A percentile compares a stretch with the other conserved stretches of the same genome.
phyloP scores from a whole-genome alignment of 192 early-diverging fungal genomes.

The Backusella mclennaniae region DNA sequence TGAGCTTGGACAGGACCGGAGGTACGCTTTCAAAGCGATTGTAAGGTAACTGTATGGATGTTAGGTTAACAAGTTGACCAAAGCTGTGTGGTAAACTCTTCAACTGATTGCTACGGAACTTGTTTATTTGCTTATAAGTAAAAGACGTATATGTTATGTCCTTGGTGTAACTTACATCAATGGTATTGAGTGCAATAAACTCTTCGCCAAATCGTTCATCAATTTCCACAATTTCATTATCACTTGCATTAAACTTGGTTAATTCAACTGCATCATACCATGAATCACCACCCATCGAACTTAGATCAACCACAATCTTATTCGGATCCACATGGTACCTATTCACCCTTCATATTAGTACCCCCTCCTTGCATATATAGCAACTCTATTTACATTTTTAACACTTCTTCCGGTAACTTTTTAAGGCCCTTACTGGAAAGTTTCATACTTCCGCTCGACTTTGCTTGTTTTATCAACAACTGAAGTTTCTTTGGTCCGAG shows the following conservation, averaged over 20 bases:
- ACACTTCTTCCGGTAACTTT: constrained; percentile 47
- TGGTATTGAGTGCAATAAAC: constrained; percentile 41
- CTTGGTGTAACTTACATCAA: constrained; percentile 45
- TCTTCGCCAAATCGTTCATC: constrained; percentile 48
- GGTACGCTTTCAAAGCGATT: constrained; percentile 47
- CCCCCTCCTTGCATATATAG: too few species aligned
- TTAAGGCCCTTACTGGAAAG: constrained; percentile 47
- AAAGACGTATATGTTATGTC: not conserved
- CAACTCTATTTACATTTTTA: constrained; percentile 42
- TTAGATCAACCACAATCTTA: constrained; percentile 48
- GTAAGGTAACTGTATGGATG: constrained; percentile 39
- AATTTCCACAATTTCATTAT: constrained; percentile 46
- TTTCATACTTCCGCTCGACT: constrained; percentile 41
- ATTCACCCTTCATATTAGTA: not conserved
- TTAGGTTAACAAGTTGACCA: constrained; percentile 31
- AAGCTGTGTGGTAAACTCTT: constrained; percentile 40
- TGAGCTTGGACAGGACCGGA: constrained; percentile 31
- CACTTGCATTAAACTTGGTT: constrained; percentile 48
- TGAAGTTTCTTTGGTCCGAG: constrained; percentile 4
- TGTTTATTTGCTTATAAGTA: not conserved
- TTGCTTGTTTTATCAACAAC: constrained; percentile 28
- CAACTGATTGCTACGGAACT: constrained; percentile 52
- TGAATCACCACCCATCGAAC: constrained; percentile 32
- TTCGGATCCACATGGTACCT: constrained; percentile 53
- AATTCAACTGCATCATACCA: constrained; percentile 57